phyloP scores from a whole-genome alignment of 441 rosid species.

The Mallotus japonicus region DNA sequence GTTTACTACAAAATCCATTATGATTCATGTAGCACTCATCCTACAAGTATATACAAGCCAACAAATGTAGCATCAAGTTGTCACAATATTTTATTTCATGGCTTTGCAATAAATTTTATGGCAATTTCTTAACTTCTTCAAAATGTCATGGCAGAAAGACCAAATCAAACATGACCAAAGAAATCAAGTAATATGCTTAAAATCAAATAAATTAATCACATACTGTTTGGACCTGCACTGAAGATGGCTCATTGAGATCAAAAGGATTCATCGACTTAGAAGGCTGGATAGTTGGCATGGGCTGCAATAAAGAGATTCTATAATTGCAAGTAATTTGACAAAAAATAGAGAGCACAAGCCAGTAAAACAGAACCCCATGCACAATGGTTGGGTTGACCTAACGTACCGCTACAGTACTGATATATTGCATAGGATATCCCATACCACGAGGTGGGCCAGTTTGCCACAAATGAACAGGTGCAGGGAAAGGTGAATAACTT shows the following conservation, averaged over 20 bases:
- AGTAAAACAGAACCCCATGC: conserved; percentile 15
- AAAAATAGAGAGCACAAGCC: conserved; percentile 10
- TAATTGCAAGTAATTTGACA: conserved; percentile 14
- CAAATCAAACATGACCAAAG: conserved; percentile 2
- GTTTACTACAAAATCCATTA: background rate
- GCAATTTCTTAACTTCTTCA: background rate
- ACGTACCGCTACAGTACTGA: conserved; percentile 49
- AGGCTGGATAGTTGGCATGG: conserved; percentile 51
- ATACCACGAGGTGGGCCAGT: conserved; percentile 57
- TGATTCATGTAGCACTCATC: background rate
- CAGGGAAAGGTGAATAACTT: conserved; percentile 52
- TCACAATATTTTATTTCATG: background rate
- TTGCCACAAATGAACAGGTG: conserved; percentile 69
- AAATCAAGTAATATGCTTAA: background rate
- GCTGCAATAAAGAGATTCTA: conserved; percentile 39
- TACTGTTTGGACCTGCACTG: conserved; percentile 57
- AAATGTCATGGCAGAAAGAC: background rate
- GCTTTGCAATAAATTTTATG: background rate
- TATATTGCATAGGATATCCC: conserved; percentile 61
- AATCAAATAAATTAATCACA: conserved; percentile 26
- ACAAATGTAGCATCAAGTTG: background rate
- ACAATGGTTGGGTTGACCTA: conserved; percentile 15
- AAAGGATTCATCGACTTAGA: conserved; percentile 79
- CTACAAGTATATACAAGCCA: background rate
- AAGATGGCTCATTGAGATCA: conserved; percentile 54